These are phyloP conservation scores for Vanderwaltozyma yarrowii DNA, from an alignment of 805 yeast species.

Conservation along the genomic window DNA sequence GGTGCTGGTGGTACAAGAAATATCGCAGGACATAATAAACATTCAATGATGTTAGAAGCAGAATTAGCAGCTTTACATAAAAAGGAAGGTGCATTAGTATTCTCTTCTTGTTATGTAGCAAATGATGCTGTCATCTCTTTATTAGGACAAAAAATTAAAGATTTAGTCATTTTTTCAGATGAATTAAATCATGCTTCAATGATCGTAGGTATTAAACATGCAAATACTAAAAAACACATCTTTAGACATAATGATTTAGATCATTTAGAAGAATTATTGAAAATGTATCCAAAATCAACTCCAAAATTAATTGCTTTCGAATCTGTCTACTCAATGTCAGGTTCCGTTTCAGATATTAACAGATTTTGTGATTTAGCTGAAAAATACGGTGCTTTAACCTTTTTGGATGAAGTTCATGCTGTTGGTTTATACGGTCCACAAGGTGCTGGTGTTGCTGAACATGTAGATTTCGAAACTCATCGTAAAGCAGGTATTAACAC, in stretches of 20 bases:
- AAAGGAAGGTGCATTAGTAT: slow-evolving; percentile 91
- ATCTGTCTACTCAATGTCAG: slow-evolving; percentile 97
- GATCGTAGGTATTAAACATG: slow-evolving; percentile 92
- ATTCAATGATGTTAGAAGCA: slow-evolving; percentile 79
- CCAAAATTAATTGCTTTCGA: slow-evolving; percentile 97
- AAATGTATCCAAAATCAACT: slow-evolving; percentile 69
- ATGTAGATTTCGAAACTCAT: slow-evolving; percentile 79
- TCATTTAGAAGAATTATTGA: slow-evolving; percentile 72
- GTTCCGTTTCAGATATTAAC: slow-evolving; percentile 90
- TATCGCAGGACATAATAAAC: slow-evolving; percentile 93
- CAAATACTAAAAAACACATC: slow-evolving; percentile 77
- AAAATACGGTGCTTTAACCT: slow-evolving; percentile 93
- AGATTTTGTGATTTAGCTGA: slow-evolving; percentile 92
- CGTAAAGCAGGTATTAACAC: slow-evolving; percentile 53
- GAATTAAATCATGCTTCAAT: slow-evolving; percentile 94
- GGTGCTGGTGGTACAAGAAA: slow-evolving; percentile 99
- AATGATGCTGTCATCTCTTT: slow-evolving; percentile 90
- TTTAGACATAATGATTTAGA: slow-evolving; percentile 84
- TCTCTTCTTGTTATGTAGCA: slow-evolving; percentile 92
- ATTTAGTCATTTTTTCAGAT: slow-evolving; percentile 86
- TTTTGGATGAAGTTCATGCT: slow-evolving; percentile 97
- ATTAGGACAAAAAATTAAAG: slow-evolving; percentile 83
- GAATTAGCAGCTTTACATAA: slow-evolving; percentile 85
- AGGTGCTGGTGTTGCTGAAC: slow-evolving; percentile 99
- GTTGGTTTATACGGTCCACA: slow-evolving; percentile 99